Evolutionary conservation across 805 yeast species (phyloP), one percentile per base, ranked within the genome.

Genomic region (Suhomyces tanzawaensis): DNA sequence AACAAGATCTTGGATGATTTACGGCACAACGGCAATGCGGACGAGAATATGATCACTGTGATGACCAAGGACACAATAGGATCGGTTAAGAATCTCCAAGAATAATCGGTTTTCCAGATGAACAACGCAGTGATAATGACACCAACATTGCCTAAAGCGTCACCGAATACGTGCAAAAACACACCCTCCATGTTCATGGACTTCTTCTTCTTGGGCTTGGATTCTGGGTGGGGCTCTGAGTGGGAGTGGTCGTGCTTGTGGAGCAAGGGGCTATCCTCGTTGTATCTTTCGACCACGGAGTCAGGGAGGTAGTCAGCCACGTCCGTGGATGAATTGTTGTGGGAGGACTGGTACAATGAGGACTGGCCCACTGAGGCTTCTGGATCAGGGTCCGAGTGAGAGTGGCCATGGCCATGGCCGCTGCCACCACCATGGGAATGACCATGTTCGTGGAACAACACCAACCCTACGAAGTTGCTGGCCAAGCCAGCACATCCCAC

Each of bases 101-200:
- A 70, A 58, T 76, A 91, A 50, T 88, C 83, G 0, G 98, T 88
- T 59, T 85, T 82, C 98, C 97, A 90, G 52, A 91, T 91, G 52
- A 91, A 83, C 24, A 91, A 46, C 3, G 98, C 99, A 2, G 96
- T 82, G 3, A 74, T 60, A 40, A 91, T 93, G 36, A 91, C 99
- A 48, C 98, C 98, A 38, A 91, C 66, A 57, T 91, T 91, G 46
- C 99, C 98, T 40, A 91, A 70, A 1, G 98, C 98, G 62, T 91
- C 99, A 31, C 98, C 98, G 50, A 93, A 46, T 9, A 93, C 99
- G 57, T 91, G 99, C 55, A 91, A 71, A 57, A 87, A 93, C 3
- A 91, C 97, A 46, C 99, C 99, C 53, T 87, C 90, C 97, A 91
- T 91, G 63, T 93, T 91, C 69, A 91, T 69, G n/a, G 96, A 85